phyloP scores from a whole-genome alignment of 345 rosid species.

The Eucalyptus pauciflora region DNA sequence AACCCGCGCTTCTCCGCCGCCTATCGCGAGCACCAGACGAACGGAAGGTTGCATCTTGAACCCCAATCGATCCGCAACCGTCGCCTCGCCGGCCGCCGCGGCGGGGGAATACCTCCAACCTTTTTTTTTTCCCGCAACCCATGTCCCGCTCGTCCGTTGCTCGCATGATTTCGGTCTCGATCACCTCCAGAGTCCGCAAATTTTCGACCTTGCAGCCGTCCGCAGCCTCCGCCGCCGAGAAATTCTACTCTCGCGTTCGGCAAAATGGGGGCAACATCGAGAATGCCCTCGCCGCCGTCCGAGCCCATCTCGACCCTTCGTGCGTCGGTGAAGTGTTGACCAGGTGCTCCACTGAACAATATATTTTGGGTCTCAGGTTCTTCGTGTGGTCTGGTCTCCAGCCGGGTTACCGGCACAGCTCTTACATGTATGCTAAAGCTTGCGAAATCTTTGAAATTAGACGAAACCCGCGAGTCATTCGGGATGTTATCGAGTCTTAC shows the following conservation, averaged over 20 bases:
- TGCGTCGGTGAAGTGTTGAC: conserved; percentile 45
- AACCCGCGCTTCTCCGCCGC: background rate
- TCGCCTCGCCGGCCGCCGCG: background rate
- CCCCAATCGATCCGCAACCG: background rate
- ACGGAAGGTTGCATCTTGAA: background rate
- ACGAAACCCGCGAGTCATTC: conserved; percentile 30
- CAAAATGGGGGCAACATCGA: conserved; percentile 26
- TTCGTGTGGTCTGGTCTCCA: conserved; percentile 78
- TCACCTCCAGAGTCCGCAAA: conserved; percentile 6
- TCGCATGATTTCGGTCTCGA: conserved; percentile 9
- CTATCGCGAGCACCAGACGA: background rate
- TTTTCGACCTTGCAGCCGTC: conserved; percentile 14
- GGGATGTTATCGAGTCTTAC: conserved; percentile 46
- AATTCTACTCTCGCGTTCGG: conserved; percentile 25
- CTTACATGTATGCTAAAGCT: conserved; percentile 49
- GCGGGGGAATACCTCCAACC: background rate
- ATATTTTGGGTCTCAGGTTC: conserved; percentile 54
- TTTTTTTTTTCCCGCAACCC: background rate
- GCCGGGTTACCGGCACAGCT: conserved; percentile 51
- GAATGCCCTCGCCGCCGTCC: conserved; percentile 24
- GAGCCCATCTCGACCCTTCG: conserved; percentile 29
- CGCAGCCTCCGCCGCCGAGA: conserved; percentile 26
- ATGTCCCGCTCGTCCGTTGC: background rate
- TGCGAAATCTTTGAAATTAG: conserved; percentile 44
- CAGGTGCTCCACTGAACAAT: conserved; percentile 28